phyloP scores from a whole-genome alignment of 768 basidiomycete genomes.

The Suillus sp. region DNA sequence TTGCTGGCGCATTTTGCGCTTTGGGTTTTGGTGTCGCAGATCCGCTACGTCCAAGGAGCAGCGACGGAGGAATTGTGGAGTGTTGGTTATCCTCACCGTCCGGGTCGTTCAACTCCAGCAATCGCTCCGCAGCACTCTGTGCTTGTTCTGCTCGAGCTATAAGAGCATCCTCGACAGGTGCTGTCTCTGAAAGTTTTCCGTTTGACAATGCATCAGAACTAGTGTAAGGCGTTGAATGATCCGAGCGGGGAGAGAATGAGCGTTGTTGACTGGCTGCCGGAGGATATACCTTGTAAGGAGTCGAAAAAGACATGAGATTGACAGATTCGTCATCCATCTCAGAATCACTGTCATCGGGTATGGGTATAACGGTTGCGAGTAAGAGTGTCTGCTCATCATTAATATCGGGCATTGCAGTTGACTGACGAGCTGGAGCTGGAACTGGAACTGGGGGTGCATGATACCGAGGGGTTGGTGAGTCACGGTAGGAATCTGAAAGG shows the following conservation, averaged over 20 bases:
- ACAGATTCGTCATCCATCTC: constrained; percentile 58
- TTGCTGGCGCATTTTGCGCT: constrained; percentile 39
- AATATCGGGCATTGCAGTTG: constrained; percentile 44
- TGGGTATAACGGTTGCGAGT: constrained; percentile 70
- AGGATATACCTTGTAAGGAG: constrained; percentile 57
- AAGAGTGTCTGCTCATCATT: constrained; percentile 64
- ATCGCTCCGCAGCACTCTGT: constrained; percentile 86
- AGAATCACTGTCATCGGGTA: constrained; percentile 74
- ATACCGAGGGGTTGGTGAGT: constrained; percentile 26
- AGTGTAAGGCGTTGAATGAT: constrained; percentile 47
- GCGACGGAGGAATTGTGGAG: constrained; percentile 55
- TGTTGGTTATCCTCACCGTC: constrained; percentile 61
- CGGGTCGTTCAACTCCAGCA: constrained; percentile 84
- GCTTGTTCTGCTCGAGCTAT: constrained; percentile 90
- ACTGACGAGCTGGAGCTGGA: constrained; percentile 44
- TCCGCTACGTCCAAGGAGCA: constrained; percentile 45
- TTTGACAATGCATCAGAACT: constrained; percentile 65
- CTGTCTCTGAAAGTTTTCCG: constrained; percentile 41
- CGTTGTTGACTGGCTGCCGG: constrained; percentile 41
- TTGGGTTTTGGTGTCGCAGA: constrained; percentile 41
- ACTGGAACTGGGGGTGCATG: constrained; percentile 25
- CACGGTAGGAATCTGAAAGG: constrained; percentile 38
- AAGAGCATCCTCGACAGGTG: constrained; percentile 80
- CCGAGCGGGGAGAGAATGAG: constrained; percentile 58
- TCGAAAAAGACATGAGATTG: constrained; percentile 73